Base-by-base conservation (phyloP, 805 yeast genomes). In the Cyberlindnera samutprakarnensis region DNA sequence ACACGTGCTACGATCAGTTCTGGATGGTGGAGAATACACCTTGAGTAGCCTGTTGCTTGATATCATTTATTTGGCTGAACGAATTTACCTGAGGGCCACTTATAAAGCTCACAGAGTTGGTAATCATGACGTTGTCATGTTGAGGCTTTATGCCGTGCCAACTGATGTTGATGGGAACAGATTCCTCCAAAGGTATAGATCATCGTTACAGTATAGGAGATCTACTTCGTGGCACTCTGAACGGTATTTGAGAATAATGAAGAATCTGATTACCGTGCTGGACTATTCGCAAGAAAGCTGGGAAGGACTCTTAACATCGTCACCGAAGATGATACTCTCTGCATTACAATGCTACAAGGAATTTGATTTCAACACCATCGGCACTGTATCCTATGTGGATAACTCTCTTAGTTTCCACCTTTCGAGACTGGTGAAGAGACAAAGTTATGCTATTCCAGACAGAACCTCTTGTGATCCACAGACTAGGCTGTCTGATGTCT, bases 81-180 rank as follows among this genome's bases (percentile, higher is more conserved):
- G 64, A 36, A 56, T 38, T 17, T 33, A 36, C 31, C 36, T 64
- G 3, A 56, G 64, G 47, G 63, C 71, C 4, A 75, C 83, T 0
- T 75, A 60, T 40, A 57, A 42, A 33, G 23, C 41, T 4, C 38
- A 51, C 8, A 30, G 49, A 2, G 14, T 14, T 5, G n/a, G 20
- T 2, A 29, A 35, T 12, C 4, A 23, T 13, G 28, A 17, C n/a
- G 18, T 57, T 4, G 50, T 48, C 4, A 55, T 36, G 32, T 36
- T 72, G 1, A 55, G 83, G 37, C 41, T 77, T 0, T 77, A 74
- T 38, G 47, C 57, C 1, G 43, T 76, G 1, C 75, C 78, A 0
- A 35, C 42, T 8, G 81, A 75, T 50, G 42, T 61, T 1, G 41
- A 43, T 0, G 65, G 67, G 0, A 40, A 53, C 3, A 36, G 59